Base-by-base conservation (phyloP, 192 early-diverging fungal genomes). In the Borealophlyctis nickersoniae region DNA sequence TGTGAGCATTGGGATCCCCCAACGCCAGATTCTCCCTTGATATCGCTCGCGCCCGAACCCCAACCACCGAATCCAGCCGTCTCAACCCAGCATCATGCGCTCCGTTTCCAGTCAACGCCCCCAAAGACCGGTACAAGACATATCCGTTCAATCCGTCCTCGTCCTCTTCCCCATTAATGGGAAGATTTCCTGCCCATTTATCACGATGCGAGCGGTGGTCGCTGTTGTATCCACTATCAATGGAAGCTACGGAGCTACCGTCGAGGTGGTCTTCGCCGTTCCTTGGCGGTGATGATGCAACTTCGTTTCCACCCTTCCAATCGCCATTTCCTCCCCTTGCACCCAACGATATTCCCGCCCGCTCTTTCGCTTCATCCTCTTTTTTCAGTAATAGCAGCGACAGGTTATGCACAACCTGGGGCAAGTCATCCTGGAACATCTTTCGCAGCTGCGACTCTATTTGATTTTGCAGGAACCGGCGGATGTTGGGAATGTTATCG, bases 381-480 rank as follows among this genome's bases (percentile, higher is more conserved):
- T 72, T 45, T 36, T 64, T 69, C 32, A 80, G 84, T 48, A 83
- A 82, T 34, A 86, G 80, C 26, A 91, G 71, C 7, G 89, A 91
- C 56, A 96, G 86, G 33, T 91, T 87, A 72, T 99, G 97, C 22
- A 99, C 91, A 58, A 98, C 86, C 32, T 86, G 76, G 0, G 97
- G 97, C 55, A 99, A 67, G 69, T 98, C 93, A 28, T 98, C 94
- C 67, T 89, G 88, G 60, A 99, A 94, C 81, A 99, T 73, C 58
- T 87, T 89, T 14, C 93, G 67, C 54, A 99, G 71, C 56, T 92
- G 89, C 9, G 85, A 83, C 68, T 98, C 94, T 50, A 99, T 99
- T 60, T 93, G 88, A 7, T 77, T 70, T 77, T 97, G 95, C 39
- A 99, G 70, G 74, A 96, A 91, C 2, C 86, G 70, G 48, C 91